Evolutionary conservation across 2,329 filamentous ascomycete genomes (phyloP).

Genomic region (Arthroderma sp.): DNA sequence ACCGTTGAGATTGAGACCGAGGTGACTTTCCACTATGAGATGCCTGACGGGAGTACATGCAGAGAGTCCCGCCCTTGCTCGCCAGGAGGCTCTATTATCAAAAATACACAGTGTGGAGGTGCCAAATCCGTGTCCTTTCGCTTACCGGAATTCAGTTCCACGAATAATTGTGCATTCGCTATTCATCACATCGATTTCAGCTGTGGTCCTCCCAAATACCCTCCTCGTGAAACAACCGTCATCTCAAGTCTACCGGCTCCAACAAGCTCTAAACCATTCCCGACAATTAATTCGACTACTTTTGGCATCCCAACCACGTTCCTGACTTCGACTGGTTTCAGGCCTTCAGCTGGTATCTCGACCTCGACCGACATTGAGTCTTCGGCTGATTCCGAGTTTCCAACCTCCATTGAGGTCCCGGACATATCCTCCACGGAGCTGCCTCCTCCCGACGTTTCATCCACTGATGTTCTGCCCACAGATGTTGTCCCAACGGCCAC

Average conservation of each 20-base stretch:
- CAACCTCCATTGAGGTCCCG: no score
- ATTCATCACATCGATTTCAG: slow-evolving; percentile 65
- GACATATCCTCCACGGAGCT: no score
- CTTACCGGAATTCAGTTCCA: slow-evolving; percentile 39
- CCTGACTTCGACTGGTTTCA: no score
- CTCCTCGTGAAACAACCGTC: slow-evolving; percentile 28
- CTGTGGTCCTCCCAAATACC: slow-evolving; percentile 36
- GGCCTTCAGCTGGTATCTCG: no score
- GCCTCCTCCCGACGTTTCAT: no score
- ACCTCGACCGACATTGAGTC: no score
- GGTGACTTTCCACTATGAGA: slow-evolving; percentile 73
- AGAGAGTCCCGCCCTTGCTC: slow-evolving; percentile 62
- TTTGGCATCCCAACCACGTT: no score
- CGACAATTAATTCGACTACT: no score
- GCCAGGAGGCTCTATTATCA: slow-evolving; percentile 52
- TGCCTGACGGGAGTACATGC: slow-evolving; percentile 71
- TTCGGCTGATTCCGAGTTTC: no score
- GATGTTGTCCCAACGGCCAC: no score
- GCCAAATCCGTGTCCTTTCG: slow-evolving; percentile 66
- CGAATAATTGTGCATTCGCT: slow-evolving; percentile 55
- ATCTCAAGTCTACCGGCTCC: slow-evolving; percentile 80
- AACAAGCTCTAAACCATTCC: slow-evolving; percentile 76
- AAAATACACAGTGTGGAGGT: slow-evolving; percentile 86
- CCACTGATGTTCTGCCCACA: no score
- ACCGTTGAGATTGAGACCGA: slow-evolving; percentile 62